These are phyloP conservation scores for Candida incommunis DNA, from an alignment of 805 yeast genomes.

Conservation along the genomic window DNA sequence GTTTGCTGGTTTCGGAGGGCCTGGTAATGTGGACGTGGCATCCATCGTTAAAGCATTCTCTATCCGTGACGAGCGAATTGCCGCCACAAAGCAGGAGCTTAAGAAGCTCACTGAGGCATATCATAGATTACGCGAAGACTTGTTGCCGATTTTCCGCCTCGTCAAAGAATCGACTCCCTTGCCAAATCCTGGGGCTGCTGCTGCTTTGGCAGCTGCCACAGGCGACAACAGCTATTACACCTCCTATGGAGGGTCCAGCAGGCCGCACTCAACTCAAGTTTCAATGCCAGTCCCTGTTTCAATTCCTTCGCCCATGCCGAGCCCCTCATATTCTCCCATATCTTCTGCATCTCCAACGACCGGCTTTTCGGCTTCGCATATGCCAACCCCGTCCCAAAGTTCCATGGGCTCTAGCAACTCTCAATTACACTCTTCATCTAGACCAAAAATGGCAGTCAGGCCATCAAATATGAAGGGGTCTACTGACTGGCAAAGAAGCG, in stretches of 20 bases:
- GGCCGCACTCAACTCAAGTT: conserved; percentile 3
- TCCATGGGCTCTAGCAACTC: neutral
- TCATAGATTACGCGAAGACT: conserved; percentile 43
- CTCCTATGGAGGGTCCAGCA: conserved; percentile 8
- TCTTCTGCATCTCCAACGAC: conserved; percentile 11
- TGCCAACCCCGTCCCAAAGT: neutral
- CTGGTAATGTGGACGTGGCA: neutral
- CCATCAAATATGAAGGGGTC: neutral
- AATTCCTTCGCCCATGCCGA: conserved; percentile 3
- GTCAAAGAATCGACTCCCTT: conserved; percentile 51
- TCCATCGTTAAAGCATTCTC: conserved; percentile 9
- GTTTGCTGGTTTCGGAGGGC: no score
- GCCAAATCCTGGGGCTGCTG: conserved; percentile 42
- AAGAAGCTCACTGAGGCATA: conserved; percentile 39
- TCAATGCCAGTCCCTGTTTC: conserved; percentile 1
- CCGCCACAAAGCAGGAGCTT: conserved; percentile 20
- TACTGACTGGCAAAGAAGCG: neutral
- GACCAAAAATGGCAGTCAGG: neutral
- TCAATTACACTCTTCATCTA: neutral
- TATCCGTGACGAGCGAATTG: conserved; percentile 20
- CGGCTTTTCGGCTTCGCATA: neutral
- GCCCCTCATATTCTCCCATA: conserved; percentile 7
- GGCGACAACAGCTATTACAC: conserved; percentile 7
- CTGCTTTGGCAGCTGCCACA: conserved; percentile 17
- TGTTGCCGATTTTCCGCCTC: conserved; percentile 47